These are phyloP conservation scores for Eucalyptus coolabah DNA, from an alignment of 345 rosid species.

Conservation along the genomic window DNA sequence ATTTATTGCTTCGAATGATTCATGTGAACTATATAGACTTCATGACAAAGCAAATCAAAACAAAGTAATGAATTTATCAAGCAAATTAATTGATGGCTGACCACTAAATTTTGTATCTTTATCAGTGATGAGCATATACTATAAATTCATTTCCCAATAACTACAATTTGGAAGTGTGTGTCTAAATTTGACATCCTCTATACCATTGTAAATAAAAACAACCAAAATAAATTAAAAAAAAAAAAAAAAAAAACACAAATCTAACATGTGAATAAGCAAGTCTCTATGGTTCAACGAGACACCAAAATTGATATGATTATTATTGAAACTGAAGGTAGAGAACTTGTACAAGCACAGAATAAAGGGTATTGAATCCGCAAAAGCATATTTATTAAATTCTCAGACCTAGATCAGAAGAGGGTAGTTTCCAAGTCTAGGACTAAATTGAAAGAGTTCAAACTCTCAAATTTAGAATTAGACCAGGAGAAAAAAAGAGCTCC, in stretches of 20 bases:
- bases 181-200: too few species aligned
- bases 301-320: too few species aligned
- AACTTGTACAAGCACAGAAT: accelerated
- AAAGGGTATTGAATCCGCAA: not conserved
- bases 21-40: not conserved
- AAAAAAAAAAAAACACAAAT: too few species aligned
- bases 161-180: too few species aligned
- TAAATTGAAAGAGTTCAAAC: not conserved
- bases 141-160: too few species aligned
- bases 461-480: not conserved
- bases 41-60: not conserved
- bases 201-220: too few species aligned
- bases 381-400: too few species aligned
- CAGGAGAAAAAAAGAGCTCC: not conserved
- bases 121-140: not conserved
- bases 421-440: not conserved
- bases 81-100: accelerated
- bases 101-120: too few species aligned
- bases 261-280: not conserved
- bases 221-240: too few species aligned
- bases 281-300: not conserved
- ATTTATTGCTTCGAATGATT: too few species aligned
- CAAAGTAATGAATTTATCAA: not conserved
- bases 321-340: not conserved
- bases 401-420: accelerated